Evolutionary conservation across 2,329 filamentous ascomycete genomes (phyloP), one percentile per base, ranked within the genome.

Genomic region (Calonectria multiphialidica): DNA sequence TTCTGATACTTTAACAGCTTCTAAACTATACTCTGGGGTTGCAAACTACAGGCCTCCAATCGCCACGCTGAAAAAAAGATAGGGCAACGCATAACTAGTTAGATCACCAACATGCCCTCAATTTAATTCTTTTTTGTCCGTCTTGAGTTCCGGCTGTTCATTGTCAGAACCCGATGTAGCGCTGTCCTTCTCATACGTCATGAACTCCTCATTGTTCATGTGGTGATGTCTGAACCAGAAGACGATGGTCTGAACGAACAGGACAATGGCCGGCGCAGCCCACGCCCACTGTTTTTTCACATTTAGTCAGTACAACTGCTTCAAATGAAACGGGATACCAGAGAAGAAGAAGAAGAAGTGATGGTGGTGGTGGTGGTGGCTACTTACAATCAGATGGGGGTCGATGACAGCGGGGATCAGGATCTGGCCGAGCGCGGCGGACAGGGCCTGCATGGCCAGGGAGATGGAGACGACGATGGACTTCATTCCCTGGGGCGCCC

Each of bases 401-500:
- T 89, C 88, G 0, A 81, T 83, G 69, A 89, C 83, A 47, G 87
- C 83, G 5, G 84, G 73, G n/a, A 74, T 74, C 5, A 74, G n/a
- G n/a, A 73, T 75, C 84, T 23, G 87, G 85, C 76, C 83, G 82
- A 47, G 85, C 84, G 49, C 88, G 77, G 72, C 86, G 84, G 73
- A 89, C 83, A 44, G 82, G 80, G 74, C 88, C 87, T 47, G 87
- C 84, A 69, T 88, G 74, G 57, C 85, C 85, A 88, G 79, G 79
- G 88, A 88, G 72, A 88, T 80, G 9, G 87, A 86, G 1, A 87
- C 87, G 1, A 89, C 87, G 18, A 88, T 80, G 75, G 87, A 86
- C 72, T 87, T 82, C 87, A 89, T 89, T 78, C 89, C 88, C 62
- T 84, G 80, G 3, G 87, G 87, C 1, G 87, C 86, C 12, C 86